Percentiles rank a stretch among this genome's conserved stretches.
phyloP scores from a whole-genome alignment of 2,329 filamentous ascomycete species.

The Trichoderma citrinoviride region DNA sequence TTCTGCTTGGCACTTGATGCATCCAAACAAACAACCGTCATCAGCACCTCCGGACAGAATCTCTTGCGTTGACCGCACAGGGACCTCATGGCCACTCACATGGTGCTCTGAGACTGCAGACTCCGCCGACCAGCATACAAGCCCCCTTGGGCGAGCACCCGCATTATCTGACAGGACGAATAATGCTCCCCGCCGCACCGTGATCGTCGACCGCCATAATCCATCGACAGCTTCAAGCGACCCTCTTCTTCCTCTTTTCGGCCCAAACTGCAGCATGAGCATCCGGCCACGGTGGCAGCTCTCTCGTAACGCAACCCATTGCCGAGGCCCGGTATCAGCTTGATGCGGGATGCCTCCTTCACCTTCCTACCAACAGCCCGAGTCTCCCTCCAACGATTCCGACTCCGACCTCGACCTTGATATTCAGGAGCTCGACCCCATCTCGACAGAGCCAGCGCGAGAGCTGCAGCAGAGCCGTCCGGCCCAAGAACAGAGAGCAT shows the following conservation, averaged over 20 bases:
- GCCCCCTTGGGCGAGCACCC: neutral
- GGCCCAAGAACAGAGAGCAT: slow-evolving; percentile 44
- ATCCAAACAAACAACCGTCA: neutral
- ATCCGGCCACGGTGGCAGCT: slow-evolving; percentile 24
- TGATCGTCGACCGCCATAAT: slow-evolving; percentile 6
- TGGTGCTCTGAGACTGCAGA: neutral
- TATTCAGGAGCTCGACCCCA: slow-evolving; percentile 75
- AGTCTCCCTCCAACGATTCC: slow-evolving; percentile 65
- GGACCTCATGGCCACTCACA: neutral
- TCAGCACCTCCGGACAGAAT: neutral
- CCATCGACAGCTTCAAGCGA: neutral
- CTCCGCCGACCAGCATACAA: neutral
- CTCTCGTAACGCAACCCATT: slow-evolving; percentile 20
- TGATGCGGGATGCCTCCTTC: slow-evolving; percentile 56
- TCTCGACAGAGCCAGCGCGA: slow-evolving; percentile 39
- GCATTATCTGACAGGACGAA: neutral
- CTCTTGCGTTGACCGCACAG: neutral
- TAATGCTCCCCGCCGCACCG: slow-evolving; percentile 11
- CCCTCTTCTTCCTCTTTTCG: neutral
- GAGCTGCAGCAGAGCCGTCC: slow-evolving; percentile 32
- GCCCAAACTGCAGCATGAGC: slow-evolving; percentile 26
- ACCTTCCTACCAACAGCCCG: slow-evolving; percentile 58
- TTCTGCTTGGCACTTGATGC: slow-evolving; percentile 9
- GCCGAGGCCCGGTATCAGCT: slow-evolving; percentile 1
- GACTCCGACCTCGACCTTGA: slow-evolving; percentile 73